Base-by-base conservation (phyloP, 768 basidiomycete species). In the Sporobolomyces roseus region DNA sequence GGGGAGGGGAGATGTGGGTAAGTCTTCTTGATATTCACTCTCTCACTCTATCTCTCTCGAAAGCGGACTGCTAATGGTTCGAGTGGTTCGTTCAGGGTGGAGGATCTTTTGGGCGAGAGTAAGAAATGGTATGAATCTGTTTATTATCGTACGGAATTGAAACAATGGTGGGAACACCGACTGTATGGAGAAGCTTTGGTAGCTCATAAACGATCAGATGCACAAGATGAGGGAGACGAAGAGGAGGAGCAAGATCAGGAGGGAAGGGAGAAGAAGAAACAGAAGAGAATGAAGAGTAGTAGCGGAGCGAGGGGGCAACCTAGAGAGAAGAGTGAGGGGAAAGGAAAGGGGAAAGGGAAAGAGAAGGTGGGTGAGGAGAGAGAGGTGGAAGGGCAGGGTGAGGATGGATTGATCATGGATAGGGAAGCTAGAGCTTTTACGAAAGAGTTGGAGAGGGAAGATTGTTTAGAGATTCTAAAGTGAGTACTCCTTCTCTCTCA, bases 71-170 rank as follows among this genome's bases (percentile, higher is more conserved):
- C 38, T 41, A 41, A 35, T 36, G 32, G 21, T 10, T 13, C 23
- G 12, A 10, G 13, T 23, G 13, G 5, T 13, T 13, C n/a, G n/a
- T n/a, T n/a, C 23, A 60, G 58, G 9, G 58, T 60, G 2, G n/a
- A 19, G 4, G 58, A 60, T 33, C 32, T 60, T 3, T n/a, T 4
- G 30, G 23, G 14, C 19, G 30, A 60, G 16, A 32, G 32, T 9
- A 32, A 27, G 21, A 60, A 48, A n/a, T 60, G 58, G 58, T 23
- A 60, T 45, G 43, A 48, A 8, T 48, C 48, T 43, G 2, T 29
- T 30, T 60, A 46, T 35, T 60, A 60, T 35, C 58, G 58, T 4
- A 9, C 32, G 35, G 58, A 60, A 27, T 33, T 60, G 27, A 60
- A 60, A 14, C 48, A 60, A 32, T 38, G 23, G 43, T 16, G 21